Base-by-base conservation (phyloP, 192 early-diverging fungal genomes). In the Coemansia sp. region DNA sequence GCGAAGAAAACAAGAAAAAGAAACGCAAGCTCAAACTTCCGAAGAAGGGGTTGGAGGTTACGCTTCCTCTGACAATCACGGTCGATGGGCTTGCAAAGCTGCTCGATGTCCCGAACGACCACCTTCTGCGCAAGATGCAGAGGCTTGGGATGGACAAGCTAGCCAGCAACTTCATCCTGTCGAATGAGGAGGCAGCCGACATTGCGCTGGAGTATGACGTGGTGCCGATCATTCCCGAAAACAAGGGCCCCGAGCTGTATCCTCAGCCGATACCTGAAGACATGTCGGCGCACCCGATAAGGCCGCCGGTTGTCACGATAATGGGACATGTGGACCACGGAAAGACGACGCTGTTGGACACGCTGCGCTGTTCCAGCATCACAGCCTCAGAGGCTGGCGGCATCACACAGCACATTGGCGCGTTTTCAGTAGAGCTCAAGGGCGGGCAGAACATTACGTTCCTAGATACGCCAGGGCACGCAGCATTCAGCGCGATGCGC, bases 301-400 rank as follows among this genome's bases (percentile, higher is more conserved):
- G 95, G 20, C 92, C 96, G 4, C 96, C 96, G 11, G 87, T 99
- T 17, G 93, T 99, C 15, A 96, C 96, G 1, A 95, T 99, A 67
- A 93, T 99, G 94, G 96, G 96, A 7, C 96, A 99, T 65, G 95
- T 99, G 17, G 95, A 99, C 74, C 91, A 94, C 70, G 93, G 96
- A 13, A 99, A 99, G 73, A 99, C 96, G 8, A 96, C 96, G 0
- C 83, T 98, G 9, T 71, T 98, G 43, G 96, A 98, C 73, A 86
- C 94, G 0, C 81, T 98, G 34, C 88, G 96, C 52, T 92, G 92
- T 71, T 94, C 94, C 0, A 90, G 91, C 1, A 91, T 98, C 6
- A 94, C 93, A 17, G 91, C 90, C n/a, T 86, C 88, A 9, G 96
- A 98, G 79, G 91, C 91, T 4, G 96, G 96, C 41, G 96, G 96